These are phyloP conservation scores for Penicillium bialowiezense DNA, from an alignment of 495 filamentous ascomycete genomes.

Conservation along the genomic window DNA sequence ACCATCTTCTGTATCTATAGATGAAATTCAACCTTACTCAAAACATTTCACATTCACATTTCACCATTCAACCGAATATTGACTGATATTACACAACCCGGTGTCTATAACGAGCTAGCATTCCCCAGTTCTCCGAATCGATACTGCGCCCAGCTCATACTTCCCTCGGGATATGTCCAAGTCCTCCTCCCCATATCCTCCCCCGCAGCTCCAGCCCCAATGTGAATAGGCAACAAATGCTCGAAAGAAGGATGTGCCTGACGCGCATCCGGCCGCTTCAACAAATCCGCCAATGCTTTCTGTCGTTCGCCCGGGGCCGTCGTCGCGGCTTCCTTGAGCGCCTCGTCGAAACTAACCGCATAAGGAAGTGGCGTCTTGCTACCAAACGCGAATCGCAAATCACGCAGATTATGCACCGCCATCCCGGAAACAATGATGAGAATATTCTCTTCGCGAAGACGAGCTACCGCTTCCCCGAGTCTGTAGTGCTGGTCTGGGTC, in stretches of 20 bases:
- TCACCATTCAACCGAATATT: not conserved
- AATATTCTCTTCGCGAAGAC: slow-evolving; percentile 68
- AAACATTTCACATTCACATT: not conserved
- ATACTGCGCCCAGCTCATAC: slow-evolving; percentile 73
- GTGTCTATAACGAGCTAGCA: slow-evolving; percentile 16
- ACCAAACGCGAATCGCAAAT: slow-evolving; percentile 48
- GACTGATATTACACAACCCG: not conserved
- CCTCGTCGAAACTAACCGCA: slow-evolving; percentile 72
- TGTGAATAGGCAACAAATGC: slow-evolving; percentile 75
- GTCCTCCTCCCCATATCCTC: slow-evolving; percentile 58
- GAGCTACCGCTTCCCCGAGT: slow-evolving; percentile 65
- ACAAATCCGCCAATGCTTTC: slow-evolving; percentile 55
- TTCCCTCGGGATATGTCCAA: slow-evolving; percentile 65
- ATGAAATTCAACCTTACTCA: slow-evolving; percentile 33
- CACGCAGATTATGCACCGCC: slow-evolving; percentile 83
- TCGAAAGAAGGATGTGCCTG: slow-evolving; percentile 79
- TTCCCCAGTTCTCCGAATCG: slow-evolving; percentile 61
- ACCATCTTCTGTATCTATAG: slow-evolving; percentile 42
- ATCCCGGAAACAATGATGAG: slow-evolving; percentile 79
- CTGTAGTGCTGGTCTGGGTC: slow-evolving; percentile 68
- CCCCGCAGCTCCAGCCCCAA: slow-evolving; percentile 69
- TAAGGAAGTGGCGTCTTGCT: slow-evolving; percentile 58
- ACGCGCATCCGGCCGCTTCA: slow-evolving; percentile 64
- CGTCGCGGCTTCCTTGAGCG: slow-evolving; percentile 67
- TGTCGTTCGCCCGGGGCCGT: slow-evolving; percentile 53